phyloP scores from a whole-genome alignment of 106 monocot genomes.

The Dendrobium nobile region DNA sequence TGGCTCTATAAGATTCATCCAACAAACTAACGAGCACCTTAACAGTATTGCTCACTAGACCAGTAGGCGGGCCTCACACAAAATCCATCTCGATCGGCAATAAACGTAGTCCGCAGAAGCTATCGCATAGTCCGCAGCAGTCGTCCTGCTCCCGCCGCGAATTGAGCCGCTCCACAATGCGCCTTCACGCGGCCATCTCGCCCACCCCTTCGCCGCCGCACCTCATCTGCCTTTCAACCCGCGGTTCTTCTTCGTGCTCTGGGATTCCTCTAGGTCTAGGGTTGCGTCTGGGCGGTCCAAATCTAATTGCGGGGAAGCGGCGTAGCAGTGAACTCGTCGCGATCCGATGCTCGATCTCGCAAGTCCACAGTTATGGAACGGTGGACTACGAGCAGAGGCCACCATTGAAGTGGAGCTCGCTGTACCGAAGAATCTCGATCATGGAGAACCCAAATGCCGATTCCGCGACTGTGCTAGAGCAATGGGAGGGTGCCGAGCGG shows the following conservation, averaged over 20 bases:
- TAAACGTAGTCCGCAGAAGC: too few species aligned
- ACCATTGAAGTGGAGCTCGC: constrained; percentile 58
- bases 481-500: constrained; percentile 59
- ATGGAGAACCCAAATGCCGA: constrained; percentile 31
- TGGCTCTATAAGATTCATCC: too few species aligned
- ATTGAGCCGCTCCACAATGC: not conserved
- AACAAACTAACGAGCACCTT: too few species aligned
- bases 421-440: constrained; percentile 63
- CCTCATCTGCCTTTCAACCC: not conserved
- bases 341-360: constrained; percentile 43
- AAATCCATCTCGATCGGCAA: too few species aligned
- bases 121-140: too few species aligned
- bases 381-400: constrained; percentile 65
- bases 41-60: too few species aligned
- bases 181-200: not conserved
- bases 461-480: constrained; percentile 29
- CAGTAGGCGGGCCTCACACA: too few species aligned
- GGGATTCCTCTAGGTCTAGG: not conserved
- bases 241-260: not conserved
- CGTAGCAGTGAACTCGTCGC: not conserved
- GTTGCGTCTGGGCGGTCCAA: not conserved
- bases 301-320: not conserved
- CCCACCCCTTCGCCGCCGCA: not conserved
- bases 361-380: constrained; percentile 65
- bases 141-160: too few species aligned